Percentiles rank a stretch among this genome's conserved stretches.
These are phyloP conservation scores for Didymella arachidicola DNA, from an alignment of 2,329 filamentous ascomycete genomes.

Conservation along the genomic window DNA sequence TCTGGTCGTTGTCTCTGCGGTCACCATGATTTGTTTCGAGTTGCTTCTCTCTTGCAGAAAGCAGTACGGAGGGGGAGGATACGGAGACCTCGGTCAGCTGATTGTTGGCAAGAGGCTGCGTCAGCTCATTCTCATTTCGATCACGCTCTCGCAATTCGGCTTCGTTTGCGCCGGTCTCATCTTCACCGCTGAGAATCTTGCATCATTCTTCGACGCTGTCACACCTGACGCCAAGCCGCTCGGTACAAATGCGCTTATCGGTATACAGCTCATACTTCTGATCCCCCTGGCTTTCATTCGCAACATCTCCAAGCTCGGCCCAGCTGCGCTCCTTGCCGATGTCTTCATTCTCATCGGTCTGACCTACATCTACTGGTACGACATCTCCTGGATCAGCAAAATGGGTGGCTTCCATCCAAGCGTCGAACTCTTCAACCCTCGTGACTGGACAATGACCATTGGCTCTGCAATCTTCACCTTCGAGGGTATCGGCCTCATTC, in stretches of 20 bases:
- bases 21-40: constrained; percentile 76
- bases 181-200: constrained; percentile 77
- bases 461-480: constrained; percentile 80
- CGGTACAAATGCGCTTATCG: constrained; percentile 67
- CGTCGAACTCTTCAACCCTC: constrained; percentile 74
- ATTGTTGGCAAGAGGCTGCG: constrained; percentile 71
- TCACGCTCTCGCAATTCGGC: constrained; percentile 77
- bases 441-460: constrained; percentile 73
- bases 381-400: constrained; percentile 64
- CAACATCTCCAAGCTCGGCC: constrained; percentile 77
- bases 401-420: constrained; percentile 64
- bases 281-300: constrained; percentile 74
- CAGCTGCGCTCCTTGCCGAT: constrained; percentile 73
- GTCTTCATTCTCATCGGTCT: constrained; percentile 75
- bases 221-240: constrained; percentile 59
- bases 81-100: constrained; percentile 74
- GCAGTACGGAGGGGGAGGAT: constrained; percentile 72
- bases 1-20: constrained; percentile 68
- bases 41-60: constrained; percentile 73
- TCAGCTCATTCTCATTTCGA: constrained; percentile 71
- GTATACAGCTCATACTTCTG: constrained; percentile 69
- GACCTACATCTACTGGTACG: constrained; percentile 76
- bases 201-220: constrained; percentile 71
- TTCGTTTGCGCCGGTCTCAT: constrained; percentile 82
- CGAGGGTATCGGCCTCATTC: constrained; percentile 78